A percentile compares a stretch with the other conserved stretches of the same genome.
Conservation (phyloP, 2,329 filamentous ascomycete species). For the Colletotrichum somersetense region DNA sequence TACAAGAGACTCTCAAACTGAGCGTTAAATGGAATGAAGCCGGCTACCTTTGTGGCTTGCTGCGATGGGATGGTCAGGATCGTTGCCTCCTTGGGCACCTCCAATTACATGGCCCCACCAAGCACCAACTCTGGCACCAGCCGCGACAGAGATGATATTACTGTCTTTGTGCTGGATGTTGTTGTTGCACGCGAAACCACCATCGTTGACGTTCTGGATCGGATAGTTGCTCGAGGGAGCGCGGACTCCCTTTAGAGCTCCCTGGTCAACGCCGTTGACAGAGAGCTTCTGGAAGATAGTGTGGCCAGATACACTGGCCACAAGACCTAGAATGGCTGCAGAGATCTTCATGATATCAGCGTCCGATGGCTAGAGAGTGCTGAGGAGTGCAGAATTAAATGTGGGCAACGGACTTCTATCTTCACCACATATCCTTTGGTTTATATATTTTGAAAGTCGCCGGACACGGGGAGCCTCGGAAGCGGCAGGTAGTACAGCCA, state of each 20-base stretch:
- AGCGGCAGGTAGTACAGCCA: neutral
- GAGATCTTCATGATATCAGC: conserved; percentile 37
- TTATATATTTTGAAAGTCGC: too few species aligned
- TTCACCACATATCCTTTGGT: neutral
- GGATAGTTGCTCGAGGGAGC: conserved; percentile 64
- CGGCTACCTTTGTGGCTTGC: conserved; percentile 58
- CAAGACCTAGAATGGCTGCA: conserved; percentile 34
- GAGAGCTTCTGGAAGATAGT: conserved; percentile 59
- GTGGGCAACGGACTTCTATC: too few species aligned
- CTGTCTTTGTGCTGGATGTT: conserved; percentile 53
- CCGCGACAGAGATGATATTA: conserved; percentile 59
- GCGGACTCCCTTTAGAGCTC: conserved; percentile 62
- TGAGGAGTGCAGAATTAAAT: too few species aligned
- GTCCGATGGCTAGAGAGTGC: neutral
- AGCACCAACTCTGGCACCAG: conserved; percentile 62
- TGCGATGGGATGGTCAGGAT: conserved; percentile 63
- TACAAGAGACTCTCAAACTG: too few species aligned
- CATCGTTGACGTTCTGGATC: conserved; percentile 61
- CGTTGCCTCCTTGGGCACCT: conserved; percentile 57
- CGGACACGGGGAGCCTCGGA: neutral
- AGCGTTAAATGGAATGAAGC: neutral
- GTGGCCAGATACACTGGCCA: conserved; percentile 53
- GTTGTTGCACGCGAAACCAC: conserved; percentile 61
- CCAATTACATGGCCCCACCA: conserved; percentile 65
- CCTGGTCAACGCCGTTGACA: conserved; percentile 62